Conservation (phyloP, 1,284 basidiomycete genomes). For the Flammula alnicola region DNA sequence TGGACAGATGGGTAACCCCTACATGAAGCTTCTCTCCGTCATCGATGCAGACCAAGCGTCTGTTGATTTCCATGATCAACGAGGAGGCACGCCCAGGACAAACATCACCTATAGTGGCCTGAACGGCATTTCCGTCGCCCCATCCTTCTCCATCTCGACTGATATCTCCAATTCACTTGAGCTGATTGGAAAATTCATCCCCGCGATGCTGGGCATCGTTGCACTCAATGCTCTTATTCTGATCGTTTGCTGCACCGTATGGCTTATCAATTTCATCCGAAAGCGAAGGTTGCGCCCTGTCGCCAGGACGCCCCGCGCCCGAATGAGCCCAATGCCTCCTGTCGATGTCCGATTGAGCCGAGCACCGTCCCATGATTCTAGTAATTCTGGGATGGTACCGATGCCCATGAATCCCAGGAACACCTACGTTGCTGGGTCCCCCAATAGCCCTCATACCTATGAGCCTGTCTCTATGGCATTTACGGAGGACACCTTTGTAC, state of each 20-base stretch:
- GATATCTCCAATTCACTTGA: constrained; percentile 60
- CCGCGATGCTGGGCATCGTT: constrained; percentile 71
- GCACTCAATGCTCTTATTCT: constrained; percentile 74
- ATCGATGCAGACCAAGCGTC: constrained; percentile 72
- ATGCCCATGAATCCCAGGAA: constrained; percentile 49
- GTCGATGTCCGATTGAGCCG: constrained; percentile 2
- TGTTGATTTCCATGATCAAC: constrained; percentile 63
- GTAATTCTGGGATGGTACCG: constrained; percentile 42
- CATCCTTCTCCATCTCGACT: constrained; percentile 55
- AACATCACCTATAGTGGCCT: constrained; percentile 72
- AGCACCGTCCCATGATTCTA: constrained; percentile 1
- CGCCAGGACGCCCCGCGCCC: constrained; percentile 40
- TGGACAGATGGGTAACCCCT: constrained; percentile 71
- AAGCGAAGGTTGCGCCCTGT: constrained; percentile 40
- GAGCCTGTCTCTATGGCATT: constrained; percentile 78
- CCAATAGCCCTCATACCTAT: constrained; percentile 49
- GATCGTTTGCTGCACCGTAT: constrained; percentile 56
- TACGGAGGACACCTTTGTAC: constrained; percentile 73
- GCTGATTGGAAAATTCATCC: constrained; percentile 64
- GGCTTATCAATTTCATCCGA: constrained; percentile 54
- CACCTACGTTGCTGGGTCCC: constrained; percentile 41
- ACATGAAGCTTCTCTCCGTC: constrained; percentile 73
- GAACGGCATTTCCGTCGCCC: constrained; percentile 46
- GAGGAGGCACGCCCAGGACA: constrained; percentile 64
- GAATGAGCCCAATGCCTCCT: constrained; percentile 56